A percentile compares a stretch with the other conserved stretches of the same genome.
Evolutionary conservation across 345 rosid species (phyloP).

Genomic region (Eucalyptus polyanthemos): DNA sequence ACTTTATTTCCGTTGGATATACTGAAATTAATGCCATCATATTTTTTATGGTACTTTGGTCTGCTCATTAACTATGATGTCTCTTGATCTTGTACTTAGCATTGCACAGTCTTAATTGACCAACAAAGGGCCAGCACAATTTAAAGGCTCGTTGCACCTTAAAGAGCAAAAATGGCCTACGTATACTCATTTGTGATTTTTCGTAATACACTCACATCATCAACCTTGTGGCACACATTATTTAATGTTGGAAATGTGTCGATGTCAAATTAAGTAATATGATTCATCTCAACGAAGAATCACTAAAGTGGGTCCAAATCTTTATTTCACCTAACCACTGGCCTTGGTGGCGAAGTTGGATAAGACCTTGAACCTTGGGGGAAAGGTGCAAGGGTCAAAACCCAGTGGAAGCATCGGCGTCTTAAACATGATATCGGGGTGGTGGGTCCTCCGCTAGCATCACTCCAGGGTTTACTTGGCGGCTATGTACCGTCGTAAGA

Average conservation of each 20-base stretch:
- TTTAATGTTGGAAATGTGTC: neutral
- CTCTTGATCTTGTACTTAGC: neutral
- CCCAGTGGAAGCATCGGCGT: too few relatives aligned
- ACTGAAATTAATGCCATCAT: neutral
- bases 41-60: neutral
- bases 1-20: too few relatives aligned
- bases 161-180: neutral
- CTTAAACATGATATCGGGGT: too few relatives aligned
- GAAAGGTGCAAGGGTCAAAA: too few relatives aligned
- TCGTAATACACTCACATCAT: fast-evolving
- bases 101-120: neutral
- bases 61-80: neutral
- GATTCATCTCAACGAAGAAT: neutral
- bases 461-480: too few relatives aligned
- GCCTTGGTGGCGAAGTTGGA: too few relatives aligned
- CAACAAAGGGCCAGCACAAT: neutral
- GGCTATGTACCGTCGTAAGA: too few relatives aligned
- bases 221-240: fast-evolving
- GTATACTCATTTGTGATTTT: neutral
- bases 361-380: too few relatives aligned
- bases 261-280: neutral
- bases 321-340: too few relatives aligned
- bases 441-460: too few relatives aligned
- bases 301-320: neutral
- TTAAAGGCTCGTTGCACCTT: neutral